These are phyloP conservation scores for Withania somnifera DNA, from an alignment of 305 asterid species.

Conservation along the genomic window DNA sequence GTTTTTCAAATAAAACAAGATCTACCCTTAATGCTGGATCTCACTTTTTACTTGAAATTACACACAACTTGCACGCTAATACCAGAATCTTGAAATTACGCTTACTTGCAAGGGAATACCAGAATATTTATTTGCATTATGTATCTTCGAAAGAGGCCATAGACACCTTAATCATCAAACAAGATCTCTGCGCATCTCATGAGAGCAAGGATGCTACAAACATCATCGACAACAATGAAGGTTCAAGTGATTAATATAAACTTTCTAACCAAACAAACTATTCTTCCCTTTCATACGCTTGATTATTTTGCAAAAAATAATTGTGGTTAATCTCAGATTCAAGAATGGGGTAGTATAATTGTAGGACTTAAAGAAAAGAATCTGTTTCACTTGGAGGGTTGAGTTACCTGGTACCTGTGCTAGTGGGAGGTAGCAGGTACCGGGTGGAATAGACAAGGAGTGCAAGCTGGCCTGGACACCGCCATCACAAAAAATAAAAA, in stretches of 20 bases:
- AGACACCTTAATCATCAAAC: background rate
- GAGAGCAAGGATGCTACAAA: background rate
- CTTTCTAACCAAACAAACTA: background rate
- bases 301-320: background rate
- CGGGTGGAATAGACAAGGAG: background rate
- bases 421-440: background rate
- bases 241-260: background rate
- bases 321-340: background rate
- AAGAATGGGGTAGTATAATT: background rate
- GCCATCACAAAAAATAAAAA: background rate
- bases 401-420: background rate
- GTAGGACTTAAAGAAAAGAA: background rate
- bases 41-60: background rate
- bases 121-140: background rate
- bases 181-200: background rate
- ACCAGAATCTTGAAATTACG: background rate
- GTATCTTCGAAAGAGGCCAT: background rate
- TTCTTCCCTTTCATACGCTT: background rate
- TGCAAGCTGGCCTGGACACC: background rate
- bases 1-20: background rate
- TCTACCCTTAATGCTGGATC: background rate
- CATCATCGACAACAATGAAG: background rate
- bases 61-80: background rate
- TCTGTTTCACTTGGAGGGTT: background rate
- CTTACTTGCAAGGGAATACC: background rate